Evolutionary conservation across 306 rosid genomes (phyloP), one percentile per base, ranked within the genome.

Genomic region (Dicorynia guianensis): DNA sequence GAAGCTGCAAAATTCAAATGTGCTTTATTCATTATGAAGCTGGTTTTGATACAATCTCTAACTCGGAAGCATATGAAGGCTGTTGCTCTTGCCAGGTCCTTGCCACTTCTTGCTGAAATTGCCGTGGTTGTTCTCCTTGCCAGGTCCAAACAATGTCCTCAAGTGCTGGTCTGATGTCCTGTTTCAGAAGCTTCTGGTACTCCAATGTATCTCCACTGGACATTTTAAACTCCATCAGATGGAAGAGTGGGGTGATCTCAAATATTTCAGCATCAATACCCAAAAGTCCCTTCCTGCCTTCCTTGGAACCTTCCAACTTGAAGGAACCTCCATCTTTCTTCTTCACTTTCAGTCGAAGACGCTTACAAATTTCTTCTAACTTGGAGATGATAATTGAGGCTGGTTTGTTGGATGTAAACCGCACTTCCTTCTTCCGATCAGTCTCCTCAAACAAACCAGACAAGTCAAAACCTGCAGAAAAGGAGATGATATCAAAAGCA

Each of bases 121-220:
- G 81, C 8, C 68, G 88, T 19, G 74, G 83, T 34, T 78, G 85
- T 68, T 93, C 93, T 69, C 93, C 98, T 86, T 92, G 91, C 98
- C 98, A 92, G 30, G 79, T 84, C 98, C 98, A 95, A 55, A 95
- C 78, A 63, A 95, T 86, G 85, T 95, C 98, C 86, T 89, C 87
- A 67, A 95, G 90, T 7, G 91, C 94, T 4, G 97, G 97, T 76
- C 91, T 82, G 10, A 95, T 67, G 11, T 86, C 88, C 46, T 87
- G 84, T 53, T 89, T 81, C 85, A 93, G 64, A 35, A 86, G 77
- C 72, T 85, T 80, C 14, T 81, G 88, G 78, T 87, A 95, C 89
- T 91, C 98, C 80, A 92, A 13, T 0, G 98, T 95, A 44, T 95
- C 98, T 10, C 97, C 97, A 36, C 83, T 76, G 4, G 89, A 61